These are phyloP conservation scores for Debaryomyces fabryi DNA, from an alignment of 1,139 yeast species.

Conservation along the genomic window DNA sequence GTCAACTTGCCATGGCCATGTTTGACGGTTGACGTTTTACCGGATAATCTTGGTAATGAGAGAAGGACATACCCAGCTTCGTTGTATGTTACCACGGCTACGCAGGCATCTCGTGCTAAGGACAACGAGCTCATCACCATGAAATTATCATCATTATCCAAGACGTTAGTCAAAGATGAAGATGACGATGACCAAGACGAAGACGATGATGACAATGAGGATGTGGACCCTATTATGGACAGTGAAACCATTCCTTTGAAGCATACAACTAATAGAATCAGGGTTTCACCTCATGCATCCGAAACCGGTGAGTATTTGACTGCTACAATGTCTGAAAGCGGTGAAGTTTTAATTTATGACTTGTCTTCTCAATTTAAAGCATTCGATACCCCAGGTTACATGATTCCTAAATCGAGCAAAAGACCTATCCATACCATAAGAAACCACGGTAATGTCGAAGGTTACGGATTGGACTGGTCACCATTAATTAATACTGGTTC, in stretches of 20 bases:
- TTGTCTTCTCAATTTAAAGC: slow-evolving; percentile 77
- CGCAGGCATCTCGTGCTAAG: slow-evolving; percentile 86
- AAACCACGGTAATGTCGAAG: slow-evolving; percentile 93
- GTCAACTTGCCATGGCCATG: slow-evolving; percentile 98
- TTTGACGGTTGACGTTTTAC: slow-evolving; percentile 83
- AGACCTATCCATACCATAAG: slow-evolving; percentile 84
- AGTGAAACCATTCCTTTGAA: slow-evolving; percentile 75
- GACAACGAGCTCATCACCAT: slow-evolving; percentile 87
- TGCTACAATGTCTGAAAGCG: slow-evolving; percentile 88
- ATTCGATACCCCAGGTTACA: slow-evolving; percentile 84
- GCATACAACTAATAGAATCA: slow-evolving; percentile 85
- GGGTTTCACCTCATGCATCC: slow-evolving; percentile 81
- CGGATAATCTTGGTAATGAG: slow-evolving; percentile 84
- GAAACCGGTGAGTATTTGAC: slow-evolving; percentile 80
- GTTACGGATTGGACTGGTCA: slow-evolving; percentile 97
- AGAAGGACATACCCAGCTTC: slow-evolving; percentile 91
- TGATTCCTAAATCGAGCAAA: slow-evolving; percentile 75
- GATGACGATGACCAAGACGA: slow-evolving; percentile 65
- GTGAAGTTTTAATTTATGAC: slow-evolving; percentile 87
- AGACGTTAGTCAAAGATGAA: slow-evolving; percentile 82
- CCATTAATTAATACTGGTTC: slow-evolving; percentile 82
- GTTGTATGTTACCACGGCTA: slow-evolving; percentile 84
- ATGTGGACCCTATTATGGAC: slow-evolving; percentile 83
- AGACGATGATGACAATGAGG: slow-evolving; percentile 67
- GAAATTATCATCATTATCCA: slow-evolving; percentile 79